Evolutionary conservation across 176 grass and related monocot genomes (phyloP).

Genomic region (Paspalum vaginatum): DNA sequence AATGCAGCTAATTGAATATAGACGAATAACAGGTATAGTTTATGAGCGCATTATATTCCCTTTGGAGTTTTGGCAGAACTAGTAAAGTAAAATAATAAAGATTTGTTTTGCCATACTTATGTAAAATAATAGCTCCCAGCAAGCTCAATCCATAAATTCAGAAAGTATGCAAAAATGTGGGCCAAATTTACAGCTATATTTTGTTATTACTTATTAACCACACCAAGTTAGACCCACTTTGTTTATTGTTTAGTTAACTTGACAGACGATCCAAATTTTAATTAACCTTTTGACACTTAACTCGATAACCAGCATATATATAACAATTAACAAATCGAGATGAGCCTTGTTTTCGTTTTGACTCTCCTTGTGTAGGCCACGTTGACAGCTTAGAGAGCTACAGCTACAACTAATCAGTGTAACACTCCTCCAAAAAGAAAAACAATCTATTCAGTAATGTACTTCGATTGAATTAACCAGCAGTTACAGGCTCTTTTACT

Average conservation of each 20-base stretch:
- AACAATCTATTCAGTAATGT: not conserved
- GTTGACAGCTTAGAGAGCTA: not conserved
- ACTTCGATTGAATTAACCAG: not conserved
- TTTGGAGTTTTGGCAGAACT: not conserved
- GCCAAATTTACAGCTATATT: not conserved
- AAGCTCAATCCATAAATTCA: not conserved
- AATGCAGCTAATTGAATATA: not conserved
- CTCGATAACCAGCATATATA: not conserved
- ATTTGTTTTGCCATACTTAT: not conserved
- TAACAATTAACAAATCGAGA: not conserved
- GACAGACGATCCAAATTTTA: not conserved
- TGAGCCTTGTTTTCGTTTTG: not conserved
- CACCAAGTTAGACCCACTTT: not conserved
- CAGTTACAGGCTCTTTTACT: not conserved
- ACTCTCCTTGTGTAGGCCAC: too few relatives aligned
- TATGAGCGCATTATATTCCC: not conserved
- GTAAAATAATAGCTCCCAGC: not conserved
- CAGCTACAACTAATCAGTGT: not conserved
- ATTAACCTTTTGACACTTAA: not conserved
- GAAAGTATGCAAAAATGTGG: not conserved
- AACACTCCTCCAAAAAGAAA: not conserved
- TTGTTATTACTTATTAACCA: not conserved
- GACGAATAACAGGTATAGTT: not conserved
- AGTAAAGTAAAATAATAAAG: not conserved
- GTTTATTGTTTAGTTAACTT: not conserved